Evolutionary conservation across 371 early-diverging fungal species (phyloP), one percentile per base, ranked within the genome.

Genomic region (Rhizopus stolonifer): DNA sequence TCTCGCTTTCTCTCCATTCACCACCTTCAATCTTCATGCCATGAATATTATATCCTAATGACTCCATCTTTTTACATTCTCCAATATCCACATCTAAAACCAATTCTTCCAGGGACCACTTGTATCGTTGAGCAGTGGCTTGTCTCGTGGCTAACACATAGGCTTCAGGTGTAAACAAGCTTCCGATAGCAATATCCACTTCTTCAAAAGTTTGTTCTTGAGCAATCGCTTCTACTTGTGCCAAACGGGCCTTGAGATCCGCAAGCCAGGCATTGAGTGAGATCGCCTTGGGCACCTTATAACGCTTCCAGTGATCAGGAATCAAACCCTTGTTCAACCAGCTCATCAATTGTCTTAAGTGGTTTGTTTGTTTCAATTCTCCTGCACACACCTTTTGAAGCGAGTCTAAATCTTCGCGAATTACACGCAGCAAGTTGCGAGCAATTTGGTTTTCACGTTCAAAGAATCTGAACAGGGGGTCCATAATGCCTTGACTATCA

Each of bases 91-190:
- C 59, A 51, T 74, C 67, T 17, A 88, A 52, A 6, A 60, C 61
- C n/a, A 90, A 74, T 59, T 86, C 84, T 72, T 87, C 86, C 18
- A 87, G 65, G 42, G 88, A 88, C 78, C 84, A 86, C 23, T 70
- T 62, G 40, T 79, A 61, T 24, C 61, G 64, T 64, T 86, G 90
- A 10, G 96, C 95, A 1, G 83, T 90, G 6, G 85, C 79, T 67
- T 96, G 96, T 47, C 95, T 81, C 10, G 95, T 89, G 15, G 95
- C 96, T 0, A 95, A 95, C 15, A 95, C 74, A 58, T 85, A 95
- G 2, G 96, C 96, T 70, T 95, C 93, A 21, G 96, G 95, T 42
- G 84, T 85, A 71, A 95, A 88, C 21, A 95, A 62, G 1, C 93
- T 94, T 29, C 96, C 96, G 22, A 95, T 63, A 88, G 92, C 91